These are phyloP conservation scores for Arctium lappa DNA, from an alignment of 129 eudicot genomes.

Conservation along the genomic window DNA sequence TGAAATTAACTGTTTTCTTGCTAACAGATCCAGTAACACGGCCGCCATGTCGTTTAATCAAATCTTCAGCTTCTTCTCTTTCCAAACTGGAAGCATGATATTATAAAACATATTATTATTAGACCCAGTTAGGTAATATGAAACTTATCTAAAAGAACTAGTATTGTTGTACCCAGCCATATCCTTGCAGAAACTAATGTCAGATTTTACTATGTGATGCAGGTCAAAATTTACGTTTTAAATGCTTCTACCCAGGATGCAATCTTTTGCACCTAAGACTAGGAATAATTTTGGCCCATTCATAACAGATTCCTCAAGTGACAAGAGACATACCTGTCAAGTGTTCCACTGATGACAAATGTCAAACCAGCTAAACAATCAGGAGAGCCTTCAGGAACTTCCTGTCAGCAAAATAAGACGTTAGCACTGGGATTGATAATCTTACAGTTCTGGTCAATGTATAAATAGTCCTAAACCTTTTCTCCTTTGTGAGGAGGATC, in stretches of 20 bases:
- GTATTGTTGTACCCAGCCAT: not conserved
- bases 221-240: not conserved
- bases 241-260: not conserved
- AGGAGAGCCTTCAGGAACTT: constrained; percentile 90
- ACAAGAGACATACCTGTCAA: constrained; percentile 62
- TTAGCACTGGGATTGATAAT: not conserved
- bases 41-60: constrained; percentile 93
- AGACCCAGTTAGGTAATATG: not conserved
- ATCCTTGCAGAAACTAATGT: not conserved
- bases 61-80: constrained; percentile 98
- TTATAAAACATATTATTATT: constrained; percentile 4
- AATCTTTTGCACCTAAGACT: not conserved
- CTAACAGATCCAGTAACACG: constrained; percentile 97
- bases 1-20: constrained; percentile 80
- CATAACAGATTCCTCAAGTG: not conserved
- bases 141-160: not conserved
- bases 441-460: not conserved
- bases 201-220: not conserved
- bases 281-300: not conserved
- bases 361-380: constrained; percentile 87
- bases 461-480: constrained; percentile 46
- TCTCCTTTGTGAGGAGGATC: constrained; percentile 99
- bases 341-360: constrained; percentile 95
- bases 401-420: constrained; percentile 36
- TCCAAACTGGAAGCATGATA: constrained; percentile 60